Percentiles rank a stretch among this genome's conserved stretches.
These are phyloP conservation scores for Entomortierella parvispora DNA, from an alignment of 192 early-diverging fungal species.

Conservation along the genomic window DNA sequence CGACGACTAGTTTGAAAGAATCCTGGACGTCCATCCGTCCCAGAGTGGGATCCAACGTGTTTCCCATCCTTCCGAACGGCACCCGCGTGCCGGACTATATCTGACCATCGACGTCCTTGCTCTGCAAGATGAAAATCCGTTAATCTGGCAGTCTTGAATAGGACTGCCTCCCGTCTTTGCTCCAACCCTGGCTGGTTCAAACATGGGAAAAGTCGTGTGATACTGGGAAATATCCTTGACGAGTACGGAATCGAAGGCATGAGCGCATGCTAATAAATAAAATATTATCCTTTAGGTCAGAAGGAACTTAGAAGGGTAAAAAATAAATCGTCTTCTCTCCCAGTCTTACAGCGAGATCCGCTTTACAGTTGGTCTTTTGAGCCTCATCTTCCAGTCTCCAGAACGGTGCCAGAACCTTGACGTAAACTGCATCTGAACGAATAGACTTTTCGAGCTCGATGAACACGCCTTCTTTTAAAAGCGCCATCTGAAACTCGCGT, in stretches of 20 bases:
- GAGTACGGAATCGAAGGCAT: slow-evolving; percentile 34
- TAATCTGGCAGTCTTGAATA: slow-evolving; percentile 26
- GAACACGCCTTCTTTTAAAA: slow-evolving; percentile 42
- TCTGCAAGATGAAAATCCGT: slow-evolving; percentile 41
- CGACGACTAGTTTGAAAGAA: slow-evolving; percentile 45
- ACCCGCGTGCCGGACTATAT: slow-evolving; percentile 24
- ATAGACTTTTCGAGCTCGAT: slow-evolving; percentile 40
- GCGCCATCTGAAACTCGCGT: slow-evolving; percentile 30
- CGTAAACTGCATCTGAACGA: slow-evolving; percentile 31
- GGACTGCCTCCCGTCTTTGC: slow-evolving; percentile 28
- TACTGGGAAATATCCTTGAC: slow-evolving; percentile 28
- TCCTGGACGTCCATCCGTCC: slow-evolving; percentile 30
- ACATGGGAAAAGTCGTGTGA: slow-evolving; percentile 24
- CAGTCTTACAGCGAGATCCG: slow-evolving; percentile 26
- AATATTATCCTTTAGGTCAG: too few species aligned
- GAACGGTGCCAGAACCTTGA: slow-evolving; percentile 50
- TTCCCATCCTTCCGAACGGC: slow-evolving; percentile 3
- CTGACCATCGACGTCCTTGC: slow-evolving; percentile 34
- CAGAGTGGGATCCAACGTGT: slow-evolving; percentile 17
- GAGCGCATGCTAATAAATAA: slow-evolving; percentile 14
- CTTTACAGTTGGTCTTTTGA: slow-evolving; percentile 42
- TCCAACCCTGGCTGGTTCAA: slow-evolving; percentile 36
- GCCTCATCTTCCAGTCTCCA: slow-evolving; percentile 35
- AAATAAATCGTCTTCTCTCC: background rate
- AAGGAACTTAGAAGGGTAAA: background rate